A percentile compares a stretch with the other conserved stretches of the same genome.
phyloP scores from a whole-genome alignment of 164 flowering plant species.

The Magnolia sinica region DNA sequence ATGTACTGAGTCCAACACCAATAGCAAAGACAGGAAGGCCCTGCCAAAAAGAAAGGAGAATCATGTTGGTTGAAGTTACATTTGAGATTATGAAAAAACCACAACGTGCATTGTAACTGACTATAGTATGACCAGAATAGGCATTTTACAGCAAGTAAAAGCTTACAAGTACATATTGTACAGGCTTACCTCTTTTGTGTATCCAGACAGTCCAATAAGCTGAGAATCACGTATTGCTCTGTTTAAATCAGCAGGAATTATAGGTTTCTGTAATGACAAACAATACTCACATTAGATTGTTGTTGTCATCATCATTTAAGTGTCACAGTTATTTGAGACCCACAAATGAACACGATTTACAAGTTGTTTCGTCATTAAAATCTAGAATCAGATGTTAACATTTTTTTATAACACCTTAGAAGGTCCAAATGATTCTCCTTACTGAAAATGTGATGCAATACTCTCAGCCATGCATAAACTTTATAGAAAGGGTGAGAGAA shows the following conservation, averaged over 20 bases:
- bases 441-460: neutral
- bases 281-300: neutral
- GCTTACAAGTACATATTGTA: neutral
- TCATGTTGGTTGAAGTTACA: neutral
- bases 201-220: slow-evolving; percentile 84
- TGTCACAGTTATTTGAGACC: neutral
- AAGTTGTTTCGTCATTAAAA: too few relatives aligned
- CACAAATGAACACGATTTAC: too few relatives aligned
- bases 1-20: slow-evolving; percentile 91
- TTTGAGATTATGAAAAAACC: neutral
- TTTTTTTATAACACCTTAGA: neutral
- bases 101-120: neutral
- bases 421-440: neutral
- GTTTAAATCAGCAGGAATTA: slow-evolving; percentile 67
- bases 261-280: slow-evolving; percentile 65
- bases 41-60: slow-evolving; percentile 31
- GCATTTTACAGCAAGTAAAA: neutral
- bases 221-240: slow-evolving; percentile 83
- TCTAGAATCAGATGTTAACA: neutral
- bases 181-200: slow-evolving; percentile 69
- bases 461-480: neutral
- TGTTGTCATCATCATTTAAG: neutral
- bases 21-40: slow-evolving; percentile 91
- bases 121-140: neutral
- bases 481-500: too few relatives aligned